Percentiles rank a stretch among this genome's conserved stretches.
These are phyloP conservation scores for Salix koriyanagi DNA, from an alignment of 345 rosid genomes.

Conservation along the genomic window DNA sequence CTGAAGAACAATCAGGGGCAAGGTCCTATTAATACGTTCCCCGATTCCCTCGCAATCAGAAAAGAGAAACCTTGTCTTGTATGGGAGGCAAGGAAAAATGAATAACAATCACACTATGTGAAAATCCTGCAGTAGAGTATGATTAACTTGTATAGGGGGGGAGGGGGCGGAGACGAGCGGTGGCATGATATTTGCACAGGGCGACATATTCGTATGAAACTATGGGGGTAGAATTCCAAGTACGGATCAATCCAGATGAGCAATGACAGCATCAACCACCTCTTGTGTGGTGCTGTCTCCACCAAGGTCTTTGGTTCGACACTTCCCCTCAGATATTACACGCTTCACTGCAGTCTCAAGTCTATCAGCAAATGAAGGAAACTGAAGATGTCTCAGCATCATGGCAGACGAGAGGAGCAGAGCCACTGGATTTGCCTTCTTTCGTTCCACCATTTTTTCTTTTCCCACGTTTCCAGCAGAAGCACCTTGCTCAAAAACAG, in stretches of 20 bases:
- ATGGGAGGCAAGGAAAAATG: neutral
- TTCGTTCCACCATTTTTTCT: slow-evolving; percentile 49
- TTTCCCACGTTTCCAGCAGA: slow-evolving; percentile 95
- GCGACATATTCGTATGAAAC: neutral
- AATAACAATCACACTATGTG: too few species aligned
- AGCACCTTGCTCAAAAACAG: slow-evolving; percentile 95
- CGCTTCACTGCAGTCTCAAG: slow-evolving; percentile 76
- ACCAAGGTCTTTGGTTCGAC: slow-evolving; percentile 79
- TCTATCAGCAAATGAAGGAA: slow-evolving; percentile 86
- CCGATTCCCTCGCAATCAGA: neutral
- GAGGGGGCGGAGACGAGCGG: neutral
- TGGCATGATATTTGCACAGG: neutral
- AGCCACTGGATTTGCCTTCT: slow-evolving; percentile 92
- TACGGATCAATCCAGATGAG: neutral
- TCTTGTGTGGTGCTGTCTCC: slow-evolving; percentile 70
- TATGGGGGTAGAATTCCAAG: neutral
- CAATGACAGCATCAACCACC: slow-evolving; percentile 73
- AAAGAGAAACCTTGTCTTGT: neutral
- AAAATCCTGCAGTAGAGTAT: neutral
- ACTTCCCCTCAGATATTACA: slow-evolving; percentile 63
- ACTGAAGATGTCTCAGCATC: slow-evolving; percentile 96
- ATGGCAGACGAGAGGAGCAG: slow-evolving; percentile 93
- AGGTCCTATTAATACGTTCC: neutral
- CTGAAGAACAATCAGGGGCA: neutral
- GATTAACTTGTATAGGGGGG: neutral